Conservation (phyloP, 148 eudicot genomes). For the Tetragonia tetragonoides region DNA sequence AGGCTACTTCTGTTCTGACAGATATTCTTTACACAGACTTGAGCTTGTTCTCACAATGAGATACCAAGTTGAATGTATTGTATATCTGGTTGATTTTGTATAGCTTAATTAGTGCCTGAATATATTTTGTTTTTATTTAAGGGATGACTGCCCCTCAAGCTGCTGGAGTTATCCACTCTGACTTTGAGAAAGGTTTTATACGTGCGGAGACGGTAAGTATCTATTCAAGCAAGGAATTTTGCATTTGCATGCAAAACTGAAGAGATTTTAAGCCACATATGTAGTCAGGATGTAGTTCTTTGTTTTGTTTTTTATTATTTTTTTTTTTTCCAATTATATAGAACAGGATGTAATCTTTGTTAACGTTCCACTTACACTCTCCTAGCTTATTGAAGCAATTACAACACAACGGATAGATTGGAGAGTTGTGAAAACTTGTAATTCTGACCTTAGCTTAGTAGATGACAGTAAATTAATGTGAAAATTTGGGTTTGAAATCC, state of each 20-base stretch:
- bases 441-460: neutral
- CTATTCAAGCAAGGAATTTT: neutral
- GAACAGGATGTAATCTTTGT: neutral
- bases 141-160: slow-evolving; percentile 99
- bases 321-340: too few species aligned
- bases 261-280: neutral
- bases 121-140: slow-evolving; percentile 22
- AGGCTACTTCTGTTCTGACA: too few species aligned
- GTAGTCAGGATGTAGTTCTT: neutral
- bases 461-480: neutral
- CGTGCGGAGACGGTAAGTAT: slow-evolving; percentile 95
- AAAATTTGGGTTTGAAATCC: neutral
- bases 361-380: neutral
- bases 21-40: neutral
- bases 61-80: neutral
- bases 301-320: too few species aligned
- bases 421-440: neutral
- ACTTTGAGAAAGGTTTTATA: slow-evolving; percentile 96
- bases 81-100: neutral
- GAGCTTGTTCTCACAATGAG: neutral
- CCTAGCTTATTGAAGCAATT: neutral
- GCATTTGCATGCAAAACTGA: neutral
- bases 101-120: slow-evolving; percentile 2
- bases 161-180: slow-evolving; percentile 99
- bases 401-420: neutral